These are phyloP conservation scores for Iberis amara DNA, from an alignment of 441 rosid species.

Conservation along the genomic window DNA sequence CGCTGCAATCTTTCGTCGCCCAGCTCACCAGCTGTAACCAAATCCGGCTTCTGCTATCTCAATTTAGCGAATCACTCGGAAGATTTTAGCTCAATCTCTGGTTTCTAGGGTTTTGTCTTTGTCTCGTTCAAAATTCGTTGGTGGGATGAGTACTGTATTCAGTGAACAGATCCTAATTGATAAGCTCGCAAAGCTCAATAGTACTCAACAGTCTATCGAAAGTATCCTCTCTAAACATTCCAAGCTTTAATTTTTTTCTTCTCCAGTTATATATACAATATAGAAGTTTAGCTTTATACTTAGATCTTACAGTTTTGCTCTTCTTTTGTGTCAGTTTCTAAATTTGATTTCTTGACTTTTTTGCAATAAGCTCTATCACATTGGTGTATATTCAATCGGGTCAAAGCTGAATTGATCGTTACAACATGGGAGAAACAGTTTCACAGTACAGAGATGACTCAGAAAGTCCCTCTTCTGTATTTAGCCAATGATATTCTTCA, in stretches of 20 bases:
- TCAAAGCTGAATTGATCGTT: conserved; percentile 76
- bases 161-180: conserved; percentile 87
- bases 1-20: conserved; percentile 11
- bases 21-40: conserved; percentile 11
- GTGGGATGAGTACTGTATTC: conserved; percentile 79
- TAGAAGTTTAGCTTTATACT: too few species aligned
- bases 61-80: background rate
- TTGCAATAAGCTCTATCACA: conserved; percentile 61
- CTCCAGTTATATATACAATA: too few species aligned
- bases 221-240: conserved; percentile 43
- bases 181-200: conserved; percentile 92
- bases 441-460: conserved; percentile 53
- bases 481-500: conserved; percentile 91
- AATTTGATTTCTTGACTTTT: conserved; percentile 34
- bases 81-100: background rate
- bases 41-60: conserved; percentile 1
- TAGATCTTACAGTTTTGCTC: conserved; percentile 18
- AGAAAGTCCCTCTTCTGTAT: conserved; percentile 82
- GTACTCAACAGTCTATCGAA: conserved; percentile 93
- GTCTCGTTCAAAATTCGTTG: background rate
- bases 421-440: conserved; percentile 92
- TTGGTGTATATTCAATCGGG: conserved; percentile 86
- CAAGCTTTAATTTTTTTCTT: too few species aligned
- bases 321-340: background rate
- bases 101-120: conserved; percentile 3